Evolutionary conservation across 768 basidiomycete genomes (phyloP).

Genomic region (Suillus tomentosus): DNA sequence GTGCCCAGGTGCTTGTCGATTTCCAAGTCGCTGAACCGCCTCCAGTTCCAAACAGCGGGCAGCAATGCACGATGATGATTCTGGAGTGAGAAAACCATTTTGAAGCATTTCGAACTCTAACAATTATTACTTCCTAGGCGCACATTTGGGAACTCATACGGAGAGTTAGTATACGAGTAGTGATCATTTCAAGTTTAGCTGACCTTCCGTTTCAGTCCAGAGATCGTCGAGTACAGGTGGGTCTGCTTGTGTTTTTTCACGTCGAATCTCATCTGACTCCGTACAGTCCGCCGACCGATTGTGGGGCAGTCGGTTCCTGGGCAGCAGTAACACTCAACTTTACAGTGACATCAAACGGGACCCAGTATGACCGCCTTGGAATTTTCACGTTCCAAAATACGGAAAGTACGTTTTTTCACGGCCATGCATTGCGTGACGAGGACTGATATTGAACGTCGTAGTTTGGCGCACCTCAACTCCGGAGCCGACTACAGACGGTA

Average conservation of each 20-base stretch:
- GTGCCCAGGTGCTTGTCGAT: slow-evolving; percentile 42
- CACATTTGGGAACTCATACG: slow-evolving; percentile 74
- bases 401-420: slow-evolving; percentile 52
- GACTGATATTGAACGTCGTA: slow-evolving; percentile 24
- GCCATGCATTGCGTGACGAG: background rate
- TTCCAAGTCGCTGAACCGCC: slow-evolving; percentile 80
- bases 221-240: slow-evolving; percentile 63
- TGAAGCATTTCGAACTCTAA: slow-evolving; percentile 7
- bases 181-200: background rate
- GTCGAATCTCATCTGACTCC: background rate
- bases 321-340: slow-evolving; percentile 74
- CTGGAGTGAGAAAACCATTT: slow-evolving; percentile 49
- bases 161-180: slow-evolving; percentile 36
- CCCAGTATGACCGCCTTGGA: slow-evolving; percentile 72
- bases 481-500: slow-evolving; percentile 69
- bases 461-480: slow-evolving; percentile 84
- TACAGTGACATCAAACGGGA: slow-evolving; percentile 77
- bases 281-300: slow-evolving; percentile 67
- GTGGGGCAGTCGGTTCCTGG: slow-evolving; percentile 73
- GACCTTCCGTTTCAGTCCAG: slow-evolving; percentile 44
- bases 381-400: slow-evolving; percentile 78
- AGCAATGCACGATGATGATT: slow-evolving; percentile 65
- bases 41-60: slow-evolving; percentile 58
- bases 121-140: slow-evolving; percentile 41
- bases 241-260: slow-evolving; percentile 18